Percentiles rank a stretch among this genome's conserved stretches.
Conservation (phyloP, 768 basidiomycete species). For the Lepiota brunneoincarnata region DNA sequence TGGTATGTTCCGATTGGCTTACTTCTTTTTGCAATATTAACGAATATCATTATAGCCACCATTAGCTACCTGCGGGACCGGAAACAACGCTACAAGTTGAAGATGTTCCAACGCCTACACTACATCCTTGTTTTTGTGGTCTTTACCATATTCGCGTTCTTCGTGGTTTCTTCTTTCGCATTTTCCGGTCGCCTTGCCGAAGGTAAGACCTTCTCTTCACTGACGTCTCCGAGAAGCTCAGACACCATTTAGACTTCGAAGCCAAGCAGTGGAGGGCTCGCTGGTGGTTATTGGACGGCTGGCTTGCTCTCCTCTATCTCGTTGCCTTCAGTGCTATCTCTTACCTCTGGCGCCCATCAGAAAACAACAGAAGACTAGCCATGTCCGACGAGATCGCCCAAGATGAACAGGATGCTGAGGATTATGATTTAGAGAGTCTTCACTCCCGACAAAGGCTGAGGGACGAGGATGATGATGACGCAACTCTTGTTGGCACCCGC, state of each 20-base stretch:
- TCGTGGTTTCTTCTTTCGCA: conserved; percentile 87
- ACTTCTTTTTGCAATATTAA: background rate
- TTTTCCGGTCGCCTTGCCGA: conserved; percentile 91
- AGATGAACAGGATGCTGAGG: conserved; percentile 90
- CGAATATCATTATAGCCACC: conserved; percentile 55
- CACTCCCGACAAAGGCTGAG: conserved; percentile 49
- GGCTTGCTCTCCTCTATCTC: conserved; percentile 87
- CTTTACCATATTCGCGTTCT: conserved; percentile 81
- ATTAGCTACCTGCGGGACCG: conserved; percentile 82
- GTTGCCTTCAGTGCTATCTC: conserved; percentile 76
- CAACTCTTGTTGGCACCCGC: conserved; percentile 65
- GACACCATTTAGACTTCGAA: conserved; percentile 67
- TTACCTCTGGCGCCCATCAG: conserved; percentile 93
- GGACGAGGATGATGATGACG: conserved; percentile 67
- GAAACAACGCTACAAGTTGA: conserved; percentile 82
- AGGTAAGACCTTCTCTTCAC: conserved; percentile 44
- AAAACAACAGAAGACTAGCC: conserved; percentile 85
- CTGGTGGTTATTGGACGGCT: conserved; percentile 98
- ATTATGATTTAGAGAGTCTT: conserved; percentile 83
- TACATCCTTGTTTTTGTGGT: conserved; percentile 83
- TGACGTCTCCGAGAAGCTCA: conserved; percentile 3
- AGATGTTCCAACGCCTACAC: conserved; percentile 87
- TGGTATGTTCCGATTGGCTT: conserved; percentile 43
- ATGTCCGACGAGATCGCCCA: conserved; percentile 98
- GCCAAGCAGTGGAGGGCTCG: conserved; percentile 86